phyloP scores from a whole-genome alignment of 1,139 yeast genomes.

The Yamadazyma buinensis region DNA sequence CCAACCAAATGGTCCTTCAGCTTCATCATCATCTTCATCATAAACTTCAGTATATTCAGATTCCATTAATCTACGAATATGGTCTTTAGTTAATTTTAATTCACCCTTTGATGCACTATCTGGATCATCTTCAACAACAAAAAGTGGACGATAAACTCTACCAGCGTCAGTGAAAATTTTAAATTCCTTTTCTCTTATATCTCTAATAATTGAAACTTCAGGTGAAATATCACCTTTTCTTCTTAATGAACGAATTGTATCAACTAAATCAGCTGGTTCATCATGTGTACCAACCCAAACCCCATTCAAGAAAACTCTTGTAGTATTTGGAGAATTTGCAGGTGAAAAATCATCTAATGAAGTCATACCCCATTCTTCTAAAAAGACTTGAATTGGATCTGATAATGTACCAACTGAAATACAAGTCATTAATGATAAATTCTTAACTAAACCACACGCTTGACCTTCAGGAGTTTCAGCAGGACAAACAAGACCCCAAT shows the following conservation, averaged over 20 bases:
- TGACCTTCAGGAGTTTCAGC: constrained; percentile 99
- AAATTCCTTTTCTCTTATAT: constrained; percentile 93
- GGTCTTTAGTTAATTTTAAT: constrained; percentile 78
- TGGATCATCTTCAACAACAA: constrained; percentile 82
- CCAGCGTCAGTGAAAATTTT: constrained; percentile 98
- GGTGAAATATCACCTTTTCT: constrained; percentile 95
- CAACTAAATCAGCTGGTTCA: constrained; percentile 88
- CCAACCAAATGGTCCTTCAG: constrained; percentile 71
- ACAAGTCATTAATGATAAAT: constrained; percentile 93
- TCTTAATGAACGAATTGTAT: constrained; percentile 86
- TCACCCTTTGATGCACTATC: constrained; percentile 76
- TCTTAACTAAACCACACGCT: constrained; percentile 98
- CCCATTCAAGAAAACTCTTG: constrained; percentile 95
- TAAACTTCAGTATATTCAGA: constrained; percentile 60
- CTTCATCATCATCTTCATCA: constrained; percentile 59
- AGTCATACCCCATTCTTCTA: constrained; percentile 99
- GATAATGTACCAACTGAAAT: constrained; percentile 98
- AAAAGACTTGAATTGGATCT: constrained; percentile 86
- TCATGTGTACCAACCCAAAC: constrained; percentile 99
- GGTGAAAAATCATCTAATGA: constrained; percentile 96
- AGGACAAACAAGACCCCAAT: constrained; percentile 99
- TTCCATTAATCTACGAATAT: constrained; percentile 65
- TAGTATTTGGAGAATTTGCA: constrained; percentile 84
- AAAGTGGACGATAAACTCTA: constrained; percentile 92
- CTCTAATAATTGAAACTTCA: constrained; percentile 95